Evolutionary conservation across 2,329 filamentous ascomycete genomes (phyloP).

Genomic region (Ophiocordyceps robertsii): DNA sequence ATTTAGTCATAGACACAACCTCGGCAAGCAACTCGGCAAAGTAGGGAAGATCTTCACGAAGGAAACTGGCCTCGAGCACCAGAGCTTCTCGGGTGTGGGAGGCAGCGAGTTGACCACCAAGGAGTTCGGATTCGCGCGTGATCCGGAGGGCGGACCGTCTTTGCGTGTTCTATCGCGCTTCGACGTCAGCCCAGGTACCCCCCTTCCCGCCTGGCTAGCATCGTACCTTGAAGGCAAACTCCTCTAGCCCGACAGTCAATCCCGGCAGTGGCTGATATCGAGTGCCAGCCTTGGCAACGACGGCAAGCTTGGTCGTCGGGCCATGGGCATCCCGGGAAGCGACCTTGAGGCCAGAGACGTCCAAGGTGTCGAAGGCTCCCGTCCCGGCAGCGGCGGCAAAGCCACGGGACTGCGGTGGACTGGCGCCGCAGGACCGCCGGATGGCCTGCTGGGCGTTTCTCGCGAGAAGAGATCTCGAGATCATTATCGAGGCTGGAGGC

Average conservation of each 20-base stretch:
- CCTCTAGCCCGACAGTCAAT: constrained; percentile 77
- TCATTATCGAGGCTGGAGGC: constrained; percentile 45
- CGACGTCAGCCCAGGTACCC: constrained; percentile 26
- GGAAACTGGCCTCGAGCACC: constrained; percentile 86
- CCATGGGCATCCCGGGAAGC: constrained; percentile 81
- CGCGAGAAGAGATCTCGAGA: constrained; percentile 47
- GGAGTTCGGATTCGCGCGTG: constrained; percentile 85
- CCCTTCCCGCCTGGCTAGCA: constrained; percentile 3
- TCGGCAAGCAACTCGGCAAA: constrained; percentile 92
- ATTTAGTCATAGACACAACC: constrained; percentile 80
- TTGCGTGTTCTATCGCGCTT: constrained; percentile 56
- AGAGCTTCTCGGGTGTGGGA: constrained; percentile 90
- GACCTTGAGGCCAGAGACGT: constrained; percentile 81
- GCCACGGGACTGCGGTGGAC: constrained; percentile 34
- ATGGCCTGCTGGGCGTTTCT: constrained; percentile 44
- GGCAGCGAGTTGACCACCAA: constrained; percentile 78
- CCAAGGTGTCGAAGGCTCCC: constrained; percentile 77
- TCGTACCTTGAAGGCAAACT: constrained; percentile 89
- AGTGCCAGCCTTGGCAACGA: constrained; percentile 90
- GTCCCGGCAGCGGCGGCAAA: constrained; percentile 49
- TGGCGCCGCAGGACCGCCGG: constrained; percentile 43
- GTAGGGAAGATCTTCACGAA: constrained; percentile 91
- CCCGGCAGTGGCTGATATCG: constrained; percentile 85
- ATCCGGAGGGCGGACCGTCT: constrained; percentile 86
- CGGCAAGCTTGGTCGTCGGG: constrained; percentile 77